Evolutionary conservation across 495 filamentous ascomycete species (phyloP), one percentile per base, ranked within the genome.

Genomic region (Delitschia confertaspora): DNA sequence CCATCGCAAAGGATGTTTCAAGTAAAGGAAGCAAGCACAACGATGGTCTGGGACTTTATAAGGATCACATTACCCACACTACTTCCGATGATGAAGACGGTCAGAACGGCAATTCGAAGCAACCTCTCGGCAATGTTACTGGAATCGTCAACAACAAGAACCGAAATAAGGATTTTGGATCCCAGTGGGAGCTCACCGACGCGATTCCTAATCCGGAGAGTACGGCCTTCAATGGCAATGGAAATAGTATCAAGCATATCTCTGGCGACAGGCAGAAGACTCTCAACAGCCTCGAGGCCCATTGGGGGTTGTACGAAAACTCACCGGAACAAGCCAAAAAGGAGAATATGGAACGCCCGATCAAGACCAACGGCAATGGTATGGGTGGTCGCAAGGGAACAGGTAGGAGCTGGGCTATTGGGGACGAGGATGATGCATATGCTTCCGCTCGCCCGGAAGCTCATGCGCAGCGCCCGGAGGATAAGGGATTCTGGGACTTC

Each of bases 111-210:
- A 53, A 66, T 26, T 55, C 57, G 6, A 65, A 64, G 14, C 52
- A 42, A n/a, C 66, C 66, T 0, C 69, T 82, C 8, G 69, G 72
- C 14, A 74, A 75, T 32, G 73, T 80, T 42, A 79, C 79, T 34
- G 83, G 83, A 54, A 63, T 71, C 17, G 72, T 78, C 49, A 85
- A 86, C 56, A 66, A 73, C 26, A 72, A 76, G 51, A 74, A 78
- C 62, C 77, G 81, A 42, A 65, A 65, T 51, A 83, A 85, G 64
- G 72, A 83, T 56, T 87, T 93, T 49, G 79, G 78, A 25, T 54
- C 72, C 7, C 83, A 91, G 49, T 89, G 80, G 69, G 62, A 66
- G 26, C 71, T 86, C 62, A 70, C 67, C 2, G 85, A 88, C 56
- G 67, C 74, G 16, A 73, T 73, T 0, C 76, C 82, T 1, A 58